Evolutionary conservation across 176 grass and related monocot species (phyloP).

Genomic region (Eragrostis curvula): DNA sequence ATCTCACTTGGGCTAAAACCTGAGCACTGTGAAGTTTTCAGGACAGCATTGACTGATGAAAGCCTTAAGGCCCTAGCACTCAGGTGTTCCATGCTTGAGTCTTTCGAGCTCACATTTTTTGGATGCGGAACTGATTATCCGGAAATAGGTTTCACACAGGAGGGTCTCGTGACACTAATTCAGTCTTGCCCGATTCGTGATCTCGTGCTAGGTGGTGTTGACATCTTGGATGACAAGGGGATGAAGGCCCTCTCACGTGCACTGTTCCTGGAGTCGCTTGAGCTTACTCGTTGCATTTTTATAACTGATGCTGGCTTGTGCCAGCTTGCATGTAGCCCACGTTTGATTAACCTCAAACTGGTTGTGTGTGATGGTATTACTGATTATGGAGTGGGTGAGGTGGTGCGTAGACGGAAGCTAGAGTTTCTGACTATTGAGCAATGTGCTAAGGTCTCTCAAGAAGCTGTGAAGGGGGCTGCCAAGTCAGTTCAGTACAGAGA

Average conservation of each 20-base stretch:
- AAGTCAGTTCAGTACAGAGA: slow-evolving; percentile 35
- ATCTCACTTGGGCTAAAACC: slow-evolving; percentile 49
- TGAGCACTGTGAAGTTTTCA: slow-evolving; percentile 22
- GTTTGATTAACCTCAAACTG: slow-evolving; percentile 52
- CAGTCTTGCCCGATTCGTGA: slow-evolving; percentile 51
- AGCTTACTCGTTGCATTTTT: slow-evolving; percentile 45
- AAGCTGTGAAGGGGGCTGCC: slow-evolving; percentile 54
- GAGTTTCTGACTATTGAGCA: slow-evolving; percentile 48
- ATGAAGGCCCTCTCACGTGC: slow-evolving; percentile 50
- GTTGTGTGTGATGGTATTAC: slow-evolving; percentile 24
- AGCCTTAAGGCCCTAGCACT: slow-evolving; percentile 50
- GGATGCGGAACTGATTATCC: too few species aligned
- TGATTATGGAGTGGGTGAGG: slow-evolving; percentile 33
- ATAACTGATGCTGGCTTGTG: slow-evolving; percentile 52
- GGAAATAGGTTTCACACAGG: slow-evolving; percentile 51
- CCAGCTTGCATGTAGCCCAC: slow-evolving; percentile 2
- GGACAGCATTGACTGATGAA: slow-evolving; percentile 51
- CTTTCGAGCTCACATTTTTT: slow-evolving; percentile 62
- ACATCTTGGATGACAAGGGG: slow-evolving; percentile 45
- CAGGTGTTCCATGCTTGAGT: slow-evolving; percentile 57
- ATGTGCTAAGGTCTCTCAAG: slow-evolving; percentile 42
- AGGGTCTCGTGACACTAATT: slow-evolving; percentile 50
- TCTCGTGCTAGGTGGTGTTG: slow-evolving; percentile 49
- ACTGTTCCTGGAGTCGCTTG: slow-evolving; percentile 49
- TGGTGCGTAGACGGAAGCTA: slow-evolving; percentile 41